Evolutionary conservation across 768 basidiomycete genomes (phyloP).

Genomic region (Phlebiopsis gigantea): DNA sequence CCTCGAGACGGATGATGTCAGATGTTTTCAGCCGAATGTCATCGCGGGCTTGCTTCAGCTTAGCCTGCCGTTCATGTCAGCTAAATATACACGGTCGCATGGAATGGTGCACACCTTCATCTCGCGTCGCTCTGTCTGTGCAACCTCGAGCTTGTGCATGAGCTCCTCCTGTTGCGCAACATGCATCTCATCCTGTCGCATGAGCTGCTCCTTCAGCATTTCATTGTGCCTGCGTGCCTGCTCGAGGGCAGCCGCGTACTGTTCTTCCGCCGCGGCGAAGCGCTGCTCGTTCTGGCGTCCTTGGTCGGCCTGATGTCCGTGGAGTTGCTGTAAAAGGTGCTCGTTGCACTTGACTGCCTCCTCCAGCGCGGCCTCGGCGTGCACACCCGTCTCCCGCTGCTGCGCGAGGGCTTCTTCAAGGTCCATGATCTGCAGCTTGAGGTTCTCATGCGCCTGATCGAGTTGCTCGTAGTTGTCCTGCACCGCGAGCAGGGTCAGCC

Average conservation of each 20-base stretch:
- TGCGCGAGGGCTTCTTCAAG: neutral
- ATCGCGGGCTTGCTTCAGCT: neutral
- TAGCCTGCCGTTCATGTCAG: neutral
- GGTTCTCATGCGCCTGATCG: neutral
- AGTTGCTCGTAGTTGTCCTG: neutral
- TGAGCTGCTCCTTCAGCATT: neutral
- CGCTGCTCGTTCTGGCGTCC: neutral
- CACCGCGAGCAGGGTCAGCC: too few species aligned
- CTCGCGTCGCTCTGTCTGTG: neutral
- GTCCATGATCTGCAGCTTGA: neutral
- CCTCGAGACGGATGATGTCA: slow-evolving; percentile 1
- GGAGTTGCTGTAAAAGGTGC: neutral
- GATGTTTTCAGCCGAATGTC: neutral
- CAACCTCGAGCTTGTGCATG: neutral
- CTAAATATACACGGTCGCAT: neutral
- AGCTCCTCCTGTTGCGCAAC: neutral
- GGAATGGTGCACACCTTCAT: neutral
- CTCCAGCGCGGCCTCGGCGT: slow-evolving; percentile 3
- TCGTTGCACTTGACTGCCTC: slow-evolving; percentile 1
- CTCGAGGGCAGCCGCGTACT: neutral
- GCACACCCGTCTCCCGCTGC: neutral
- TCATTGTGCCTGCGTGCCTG: slow-evolving; percentile 1
- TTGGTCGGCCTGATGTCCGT: neutral
- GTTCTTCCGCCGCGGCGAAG: neutral
- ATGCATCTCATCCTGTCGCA: neutral